Conservation (phyloP, 2,329 filamentous ascomycete genomes). For the Cladosporium sp. region DNA sequence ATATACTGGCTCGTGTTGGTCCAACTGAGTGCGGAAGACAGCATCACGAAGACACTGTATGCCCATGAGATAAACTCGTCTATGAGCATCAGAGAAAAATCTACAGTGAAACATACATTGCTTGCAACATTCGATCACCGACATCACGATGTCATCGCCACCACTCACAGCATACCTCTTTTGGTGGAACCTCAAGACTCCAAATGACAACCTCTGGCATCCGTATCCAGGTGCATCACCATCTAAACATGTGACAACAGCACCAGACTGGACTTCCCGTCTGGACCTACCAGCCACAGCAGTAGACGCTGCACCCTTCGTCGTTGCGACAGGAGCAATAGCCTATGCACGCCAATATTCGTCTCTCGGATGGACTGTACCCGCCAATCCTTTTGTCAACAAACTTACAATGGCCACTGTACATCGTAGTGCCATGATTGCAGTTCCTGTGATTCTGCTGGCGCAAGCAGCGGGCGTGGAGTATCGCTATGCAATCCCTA, state of each 20-base stretch:
- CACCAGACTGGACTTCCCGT: slow-evolving; percentile 20
- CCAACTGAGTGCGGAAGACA: too few relatives aligned
- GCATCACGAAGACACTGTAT: too few relatives aligned
- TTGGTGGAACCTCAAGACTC: slow-evolving; percentile 29
- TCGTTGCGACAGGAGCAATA: slow-evolving; percentile 23
- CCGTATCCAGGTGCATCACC: slow-evolving; percentile 20
- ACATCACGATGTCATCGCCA: slow-evolving; percentile 2
- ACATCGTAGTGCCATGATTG: slow-evolving; percentile 22
- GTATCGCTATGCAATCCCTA: slow-evolving; percentile 27
- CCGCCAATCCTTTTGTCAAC: slow-evolving; percentile 26
- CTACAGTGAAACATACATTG: too few relatives aligned
- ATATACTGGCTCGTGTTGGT: too few relatives aligned
- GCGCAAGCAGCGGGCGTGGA: slow-evolving; percentile 24
- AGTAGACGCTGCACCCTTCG: slow-evolving; percentile 28
- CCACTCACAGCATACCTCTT: slow-evolving; percentile 20
- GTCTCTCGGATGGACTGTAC: slow-evolving; percentile 26
- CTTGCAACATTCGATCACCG: not conserved
- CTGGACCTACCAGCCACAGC: slow-evolving; percentile 26
- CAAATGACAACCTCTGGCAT: slow-evolving; percentile 28
- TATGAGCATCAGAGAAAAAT: too few relatives aligned
- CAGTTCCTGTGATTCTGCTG: slow-evolving; percentile 21
- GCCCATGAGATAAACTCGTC: too few relatives aligned
- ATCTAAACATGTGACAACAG: slow-evolving; percentile 16
- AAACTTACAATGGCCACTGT: slow-evolving; percentile 25
- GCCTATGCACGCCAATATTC: slow-evolving; percentile 25